Percentiles rank a stretch among this genome's conserved stretches.
These are phyloP conservation scores for Heracleum sosnowskyi DNA, from an alignment of 129 eudicot genomes.

Conservation along the genomic window DNA sequence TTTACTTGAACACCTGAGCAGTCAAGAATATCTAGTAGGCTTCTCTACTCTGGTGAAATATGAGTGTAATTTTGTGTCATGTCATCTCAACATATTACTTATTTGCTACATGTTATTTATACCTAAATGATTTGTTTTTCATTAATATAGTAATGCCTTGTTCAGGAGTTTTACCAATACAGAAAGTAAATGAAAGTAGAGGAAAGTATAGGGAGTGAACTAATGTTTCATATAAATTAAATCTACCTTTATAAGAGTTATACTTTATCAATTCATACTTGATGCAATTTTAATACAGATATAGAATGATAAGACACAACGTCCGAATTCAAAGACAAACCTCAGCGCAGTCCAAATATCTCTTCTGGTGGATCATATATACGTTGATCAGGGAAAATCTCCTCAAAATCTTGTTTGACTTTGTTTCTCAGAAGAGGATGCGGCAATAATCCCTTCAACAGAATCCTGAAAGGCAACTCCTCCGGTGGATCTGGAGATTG, in stretches of 20 bases:
- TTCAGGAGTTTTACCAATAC: background rate
- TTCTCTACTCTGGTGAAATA: background rate
- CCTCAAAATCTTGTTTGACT: conserved; percentile 93
- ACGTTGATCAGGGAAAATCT: conserved; percentile 73
- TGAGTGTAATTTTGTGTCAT: background rate
- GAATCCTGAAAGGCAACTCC: conserved; percentile 69
- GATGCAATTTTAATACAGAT: background rate
- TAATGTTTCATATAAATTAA: background rate
- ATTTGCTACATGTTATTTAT: background rate
- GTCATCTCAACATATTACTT: background rate
- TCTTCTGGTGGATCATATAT: conserved; percentile 92
- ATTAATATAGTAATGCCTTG: background rate
- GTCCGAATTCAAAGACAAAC: conserved; percentile 16
- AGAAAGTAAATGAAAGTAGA: background rate
- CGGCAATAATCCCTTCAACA: conserved; percentile 85
- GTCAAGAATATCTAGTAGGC: background rate
- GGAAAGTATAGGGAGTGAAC: background rate
- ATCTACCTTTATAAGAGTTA: background rate
- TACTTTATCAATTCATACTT: background rate
- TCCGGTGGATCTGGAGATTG: conserved; percentile 91
- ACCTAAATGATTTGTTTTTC: background rate
- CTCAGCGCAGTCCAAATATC: conserved; percentile 85
- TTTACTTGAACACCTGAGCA: background rate
- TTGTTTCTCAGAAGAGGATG: conserved; percentile 87
- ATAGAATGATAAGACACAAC: background rate